phyloP scores from a whole-genome alignment of 768 basidiomycete genomes.

The Punctularia strigosozonata region DNA sequence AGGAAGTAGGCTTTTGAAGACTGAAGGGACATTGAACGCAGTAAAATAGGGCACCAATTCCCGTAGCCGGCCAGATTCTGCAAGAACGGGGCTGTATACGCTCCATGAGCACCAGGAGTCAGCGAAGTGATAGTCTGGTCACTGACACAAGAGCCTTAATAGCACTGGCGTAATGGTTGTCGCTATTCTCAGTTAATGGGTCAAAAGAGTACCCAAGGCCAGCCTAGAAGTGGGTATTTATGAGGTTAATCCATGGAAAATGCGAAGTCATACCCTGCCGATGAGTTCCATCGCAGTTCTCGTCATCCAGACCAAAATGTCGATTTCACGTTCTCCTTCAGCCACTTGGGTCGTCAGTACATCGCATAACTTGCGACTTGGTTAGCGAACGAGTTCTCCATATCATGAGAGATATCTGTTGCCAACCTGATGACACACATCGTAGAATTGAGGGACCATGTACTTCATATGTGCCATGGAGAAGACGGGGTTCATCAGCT shows the following conservation, averaged over 20 bases:
- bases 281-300: too few species aligned
- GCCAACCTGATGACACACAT: slow-evolving; percentile 12
- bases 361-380: too few species aligned
- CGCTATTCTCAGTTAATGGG: slow-evolving; percentile 5
- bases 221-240: too few species aligned
- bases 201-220: slow-evolving; percentile 13
- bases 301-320: slow-evolving; percentile 4
- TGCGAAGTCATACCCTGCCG: slow-evolving; percentile 6
- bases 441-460: slow-evolving; percentile 15
- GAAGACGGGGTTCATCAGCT: slow-evolving; percentile 17
- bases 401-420: too few species aligned
- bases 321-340: background rate
- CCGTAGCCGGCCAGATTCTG: background rate
- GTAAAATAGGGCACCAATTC: background rate
- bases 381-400: slow-evolving; percentile 2
- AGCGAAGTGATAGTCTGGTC: background rate
- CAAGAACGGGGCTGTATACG: background rate
- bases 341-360: background rate
- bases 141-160: slow-evolving; percentile 11
- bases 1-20: background rate
- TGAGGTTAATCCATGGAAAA: slow-evolving; percentile 2
- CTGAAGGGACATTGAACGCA: background rate
- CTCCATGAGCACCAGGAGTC: background rate
- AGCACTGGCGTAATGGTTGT: slow-evolving; percentile 7
- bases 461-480: slow-evolving; percentile 14